Evolutionary conservation across 352 stramenopile species (phyloP).

Genomic region (Phytophthora syringae): DNA sequence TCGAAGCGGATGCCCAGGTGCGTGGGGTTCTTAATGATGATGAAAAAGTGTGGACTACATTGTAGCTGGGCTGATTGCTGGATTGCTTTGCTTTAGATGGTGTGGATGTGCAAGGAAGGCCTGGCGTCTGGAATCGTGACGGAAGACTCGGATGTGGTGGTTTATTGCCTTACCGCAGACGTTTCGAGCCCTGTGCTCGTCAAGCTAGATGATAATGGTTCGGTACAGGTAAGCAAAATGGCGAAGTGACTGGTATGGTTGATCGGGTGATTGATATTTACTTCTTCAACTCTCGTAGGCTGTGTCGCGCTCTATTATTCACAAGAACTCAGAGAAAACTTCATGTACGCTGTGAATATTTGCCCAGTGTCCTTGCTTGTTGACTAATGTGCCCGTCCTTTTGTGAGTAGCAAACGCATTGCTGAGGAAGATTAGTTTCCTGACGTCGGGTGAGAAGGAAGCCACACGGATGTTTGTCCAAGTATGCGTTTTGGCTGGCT

Average conservation of each 20-base stretch:
- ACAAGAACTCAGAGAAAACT: slow-evolving; percentile 42
- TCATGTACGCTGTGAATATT: slow-evolving; percentile 32
- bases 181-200: slow-evolving; percentile 66
- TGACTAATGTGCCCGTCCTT: not conserved
- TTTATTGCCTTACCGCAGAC: slow-evolving; percentile 71
- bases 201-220: slow-evolving; percentile 73
- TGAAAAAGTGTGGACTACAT: too few relatives aligned
- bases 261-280: not conserved
- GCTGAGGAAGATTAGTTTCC: slow-evolving; percentile 65
- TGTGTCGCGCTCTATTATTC: slow-evolving; percentile 63
- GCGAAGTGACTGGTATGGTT: not conserved
- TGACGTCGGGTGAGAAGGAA: slow-evolving; percentile 65
- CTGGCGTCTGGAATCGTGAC: slow-evolving; percentile 73
- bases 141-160: slow-evolving; percentile 82
- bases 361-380: not conserved
- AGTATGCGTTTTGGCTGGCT: slow-evolving; percentile 73
- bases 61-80: not conserved
- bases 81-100: slow-evolving; percentile 52
- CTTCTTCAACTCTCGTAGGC: slow-evolving; percentile 29
- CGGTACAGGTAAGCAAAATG: slow-evolving; percentile 44
- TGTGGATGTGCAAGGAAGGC: slow-evolving; percentile 78
- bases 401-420: slow-evolving; percentile 51
- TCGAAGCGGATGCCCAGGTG: slow-evolving; percentile 76
- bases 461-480: slow-evolving; percentile 84
- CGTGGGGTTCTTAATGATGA: not conserved